Evolutionary conservation across 2,329 filamentous ascomycete genomes (phyloP), one percentile per base, ranked within the genome.

Genomic region (Sarocladium oryzae): DNA sequence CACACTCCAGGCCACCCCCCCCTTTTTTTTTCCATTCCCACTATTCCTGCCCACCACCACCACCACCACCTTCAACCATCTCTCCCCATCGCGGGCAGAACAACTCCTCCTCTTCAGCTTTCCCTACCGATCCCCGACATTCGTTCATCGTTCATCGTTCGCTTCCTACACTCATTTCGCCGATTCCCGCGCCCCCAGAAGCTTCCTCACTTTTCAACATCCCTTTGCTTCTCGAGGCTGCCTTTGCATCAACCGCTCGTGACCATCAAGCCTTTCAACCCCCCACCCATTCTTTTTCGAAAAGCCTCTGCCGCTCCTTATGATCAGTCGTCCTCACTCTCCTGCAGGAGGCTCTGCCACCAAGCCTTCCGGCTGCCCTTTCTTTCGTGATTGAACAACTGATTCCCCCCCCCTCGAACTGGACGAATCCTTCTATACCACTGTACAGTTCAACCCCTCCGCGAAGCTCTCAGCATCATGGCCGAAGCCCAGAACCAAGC

Each of bases 401-500:
- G 11, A 26, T 28, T 30, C 16, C 15, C 33, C 33, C 6, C 5
- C 13, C 33, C 28, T 32, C 36, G 36, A 40, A 40, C 16, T 13
- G 36, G 21, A 40, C 18, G 11, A 16, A 13, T 16, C 13, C n/a
- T n/a, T n/a, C n/a, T n/a, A n/a, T n/a, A n/a, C n/a, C 30, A 8
- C 30, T 36, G 33, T 41, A 20, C 8, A 41, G 4, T 6, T 4
- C 23, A 21, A 6, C 8, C 21, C 15, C 5, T 41, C 7, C 7
- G 8, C 37, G 11, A 11, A 7, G n/a, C 26, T n/a, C 13, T 45
- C 9, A 20, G 36, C 3, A 43, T 16, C 53, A 69, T 69, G 66
- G 59, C 61, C 53, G 67, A 69, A 49, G 56, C 64, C 40, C 58
- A 61, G 38, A 55, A 56, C 54, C 61, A 64, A 53, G 58, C 57